Evolutionary conservation across 176 grass and related monocot genomes (phyloP), one percentile per base, ranked within the genome.

Genomic region (Oryza rufipogon): DNA sequence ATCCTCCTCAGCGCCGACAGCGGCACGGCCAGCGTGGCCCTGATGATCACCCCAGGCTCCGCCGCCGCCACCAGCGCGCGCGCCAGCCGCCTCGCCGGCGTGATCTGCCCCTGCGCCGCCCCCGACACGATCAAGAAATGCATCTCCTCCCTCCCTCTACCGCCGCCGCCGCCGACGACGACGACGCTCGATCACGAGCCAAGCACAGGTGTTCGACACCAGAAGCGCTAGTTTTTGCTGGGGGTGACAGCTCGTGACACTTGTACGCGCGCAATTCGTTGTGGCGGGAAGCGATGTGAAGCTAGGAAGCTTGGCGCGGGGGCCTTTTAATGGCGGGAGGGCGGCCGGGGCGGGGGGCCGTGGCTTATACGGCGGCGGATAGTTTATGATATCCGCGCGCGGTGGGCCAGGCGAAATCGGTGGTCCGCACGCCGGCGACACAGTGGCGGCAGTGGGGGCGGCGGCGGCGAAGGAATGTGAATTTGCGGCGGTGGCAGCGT

Each of bases 121-220:
- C 74, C 83, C 3, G 68, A 12, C 64, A 83, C 75, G n/a, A 91
- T 25, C 12, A 91, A 56, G 49, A 91, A 91, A 73, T 91, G 89
- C 28, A 69, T 68, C 48, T 64, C 9, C 9, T 33, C 41, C 6
- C n/a, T 34, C 44, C 47, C 58, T 16, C 13, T 6, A 0, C 42
- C 4, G 32, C 7, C 63, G 5, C 47, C 56, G 15, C 19, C 7
- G 54, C 0, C 63, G 16, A 7, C 6, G 16, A 54, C 5, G 16
- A 19, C 51, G 19, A 54, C 36, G 36, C 67, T 16, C 34, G 7
- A 1, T 70, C 67, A 3, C 5, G 28, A 33, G 44, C 44, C 45
- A 47, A 9, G 42, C 8, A 44, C 9, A 49, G 47, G 15, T 19
- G 52, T 56, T 56, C 52, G 52, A 56, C 52, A 56, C 52, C 52